Evolutionary conservation across 2,329 filamentous ascomycete genomes (phyloP), one percentile per base, ranked within the genome.

Genomic region (Cryphonectria parasitica): DNA sequence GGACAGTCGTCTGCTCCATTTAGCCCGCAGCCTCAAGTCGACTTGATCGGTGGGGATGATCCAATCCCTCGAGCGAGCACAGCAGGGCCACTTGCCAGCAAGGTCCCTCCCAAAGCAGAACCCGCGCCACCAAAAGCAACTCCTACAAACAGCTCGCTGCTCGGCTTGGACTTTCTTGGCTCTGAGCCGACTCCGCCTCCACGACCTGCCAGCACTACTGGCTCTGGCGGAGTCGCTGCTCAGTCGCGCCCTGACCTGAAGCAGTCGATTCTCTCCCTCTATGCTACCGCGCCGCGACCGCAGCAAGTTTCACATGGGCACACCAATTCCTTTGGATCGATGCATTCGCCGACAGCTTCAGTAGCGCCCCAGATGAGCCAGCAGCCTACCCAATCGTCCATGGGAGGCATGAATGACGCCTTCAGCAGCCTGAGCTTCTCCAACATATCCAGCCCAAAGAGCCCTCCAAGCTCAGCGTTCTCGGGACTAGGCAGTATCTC

Each of bases 181-280:
- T 89, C 90, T 67, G 82, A 89, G 43, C 84, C 91, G 56, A 84
- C 91, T 49, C 86, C 92, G 13, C 89, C 93, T n/a, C 89, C 90
- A 67, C 88, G 94, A 67, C 92, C 95, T n/a, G 89, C 93, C 7
- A 97, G 93, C 82, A 94, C 93, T 28, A 88, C 91, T 5, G 89
- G 91, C 25, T 88, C 90, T 17, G 83, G 88, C 62, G 86, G 87
- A 6, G 79, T 86, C 3, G 84, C 84, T 25, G 86, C 87, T 17
- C 90, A 92, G 75, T 97, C 94, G 62, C 88, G 96, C 73, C 95
- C 95, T 2, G 96, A 99, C 78, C 84, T 99, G 72, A 99, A 99
- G 82, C 95, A 98, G 81, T 98, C 95, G 2, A 99, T 99, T 72
- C 83, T 99, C 64, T 99, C 96, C 10, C 87, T 99, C 22, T 99